Base-by-base conservation (phyloP, 768 basidiomycete species). In the Serendipita indica region DNA sequence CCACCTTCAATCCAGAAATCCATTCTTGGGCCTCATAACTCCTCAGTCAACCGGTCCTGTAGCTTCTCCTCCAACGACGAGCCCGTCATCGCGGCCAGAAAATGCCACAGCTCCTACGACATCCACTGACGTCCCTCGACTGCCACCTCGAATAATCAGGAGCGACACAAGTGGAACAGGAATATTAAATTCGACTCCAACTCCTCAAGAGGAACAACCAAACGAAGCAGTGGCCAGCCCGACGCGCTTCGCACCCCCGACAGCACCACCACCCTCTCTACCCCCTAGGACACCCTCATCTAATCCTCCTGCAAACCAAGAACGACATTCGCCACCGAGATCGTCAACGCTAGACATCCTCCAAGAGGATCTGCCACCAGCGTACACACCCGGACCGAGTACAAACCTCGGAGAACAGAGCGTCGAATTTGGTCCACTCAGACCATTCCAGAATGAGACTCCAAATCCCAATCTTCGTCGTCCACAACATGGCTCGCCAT, bases 361-460 rank as follows among this genome's bases (percentile, higher is more conserved):
- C 27, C 67, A 70, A 1, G 82, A 81, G n/a, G 80, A 82, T 18
- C 69, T 73, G 10, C 86, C 85, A 0, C 86, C 86, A 0, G 79
- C 85, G 0, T 89, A 88, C 64, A 84, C 84, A 0, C 71, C 78
- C 0, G 62, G 74, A 1, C 77, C 85, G 2, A 75, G 81, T 46
- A 46, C 72, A 16, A 63, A 67, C 43, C 71, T 75, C 2, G 86
- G 84, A 13, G 86, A 89, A 65, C 69, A 73, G 1, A 79, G 82
- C 0, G 61, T 88, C 1, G 79, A 84, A 58, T 69, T 75, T 18
- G 85, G 86, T 0, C 86, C 85, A 0, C 58, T 69, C 3, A 64
- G 83, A 12, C 82, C 85, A 0, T 86, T 83, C 63, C 82, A 83
- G 64, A 32, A 54, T n/a, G 39, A n/a, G n/a, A n/a, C n/a, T n/a